phyloP scores from a whole-genome alignment of 176 grass and related monocot genomes.

The Panicum miliaceum region DNA sequence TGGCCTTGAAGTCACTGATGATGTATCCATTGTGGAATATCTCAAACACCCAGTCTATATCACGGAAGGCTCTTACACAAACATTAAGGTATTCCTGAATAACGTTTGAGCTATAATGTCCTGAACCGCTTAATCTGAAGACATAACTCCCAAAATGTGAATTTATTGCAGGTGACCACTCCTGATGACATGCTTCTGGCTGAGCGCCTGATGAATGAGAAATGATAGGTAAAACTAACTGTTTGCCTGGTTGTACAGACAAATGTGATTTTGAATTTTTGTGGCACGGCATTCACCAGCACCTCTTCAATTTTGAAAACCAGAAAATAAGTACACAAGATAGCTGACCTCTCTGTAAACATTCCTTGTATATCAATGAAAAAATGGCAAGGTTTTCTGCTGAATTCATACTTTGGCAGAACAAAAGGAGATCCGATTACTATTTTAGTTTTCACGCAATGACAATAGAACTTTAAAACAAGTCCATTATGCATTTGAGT shows the following conservation, averaged over 20 bases:
- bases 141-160: not conserved
- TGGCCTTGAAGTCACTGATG: conserved; percentile 90
- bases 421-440: not conserved
- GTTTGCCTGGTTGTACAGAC: conserved; percentile 28
- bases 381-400: not conserved
- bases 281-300: not conserved
- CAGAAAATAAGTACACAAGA: conserved; percentile 14
- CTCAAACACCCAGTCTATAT: conserved; percentile 91
- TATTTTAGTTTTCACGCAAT: conserved; percentile 13
- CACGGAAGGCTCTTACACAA: conserved; percentile 95
- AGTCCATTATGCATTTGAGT: not conserved
- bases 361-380: conserved; percentile 30
- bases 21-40: conserved; percentile 95
- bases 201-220: conserved; percentile 78
- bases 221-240: not conserved
- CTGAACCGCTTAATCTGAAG: conserved; percentile 17
- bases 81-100: conserved; percentile 78
- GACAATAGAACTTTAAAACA: not conserved
- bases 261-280: conserved; percentile 1
- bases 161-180: conserved; percentile 78
- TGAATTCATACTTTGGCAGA: conserved; percentile 13
- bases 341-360: conserved; percentile 1
- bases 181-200: conserved; percentile 92
- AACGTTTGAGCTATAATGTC: not conserved
- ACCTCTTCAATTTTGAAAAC: conserved; percentile 28